Base-by-base conservation (phyloP, 2,329 filamentous ascomycete species). In the Chaetomium globosum region DNA sequence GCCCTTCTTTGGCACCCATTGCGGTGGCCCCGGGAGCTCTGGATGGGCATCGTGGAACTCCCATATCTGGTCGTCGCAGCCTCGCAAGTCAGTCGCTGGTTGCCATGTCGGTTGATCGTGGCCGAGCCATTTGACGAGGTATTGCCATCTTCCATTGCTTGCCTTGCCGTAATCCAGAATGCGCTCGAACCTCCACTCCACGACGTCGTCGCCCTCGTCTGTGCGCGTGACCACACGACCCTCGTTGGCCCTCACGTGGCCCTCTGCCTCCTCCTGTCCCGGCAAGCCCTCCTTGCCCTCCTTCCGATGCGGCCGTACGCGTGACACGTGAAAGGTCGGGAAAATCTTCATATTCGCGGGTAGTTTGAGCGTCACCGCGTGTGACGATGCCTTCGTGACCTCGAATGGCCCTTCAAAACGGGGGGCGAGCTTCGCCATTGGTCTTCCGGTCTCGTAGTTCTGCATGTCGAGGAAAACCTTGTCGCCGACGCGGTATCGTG, bases 361-460 rank as follows among this genome's bases (percentile, higher is more conserved):
- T 8, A 62, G 60, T 33, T 6, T 3, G 1, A 62, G 52, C 19
- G 60, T 62, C 5, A 62, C 60, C 12, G 39, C 31, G n/a, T 62
- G n/a, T 10, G 19, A 48, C n/a, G 36, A 55, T 16, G 39, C 19
- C 16, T 62, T 62, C 8, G 10, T 19, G 2, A 62, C 53, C 3
- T 62, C 19, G 39, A 62, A 62, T 1, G 52, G 60, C 16, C 54
- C 54, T 12, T 56, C 54, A n/a, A 10, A 56, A 1, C 33, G n/a
- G 31, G 54, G n/a, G 1, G 26, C 54, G 0, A 56, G 33, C 33
- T 56, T 56, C 33, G 16, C 0, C 2, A 13, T 33, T 21, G 54
- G 54, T 56, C 54, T 36, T 0, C 33, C 33, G n/a, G 54, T 56
- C 54, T 39, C 19, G 5, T 10, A 39, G 7, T 56, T 56, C n/a